Base-by-base conservation (phyloP, 2,329 filamentous ascomycete genomes). In the Neopestalotiopsis clavispora region DNA sequence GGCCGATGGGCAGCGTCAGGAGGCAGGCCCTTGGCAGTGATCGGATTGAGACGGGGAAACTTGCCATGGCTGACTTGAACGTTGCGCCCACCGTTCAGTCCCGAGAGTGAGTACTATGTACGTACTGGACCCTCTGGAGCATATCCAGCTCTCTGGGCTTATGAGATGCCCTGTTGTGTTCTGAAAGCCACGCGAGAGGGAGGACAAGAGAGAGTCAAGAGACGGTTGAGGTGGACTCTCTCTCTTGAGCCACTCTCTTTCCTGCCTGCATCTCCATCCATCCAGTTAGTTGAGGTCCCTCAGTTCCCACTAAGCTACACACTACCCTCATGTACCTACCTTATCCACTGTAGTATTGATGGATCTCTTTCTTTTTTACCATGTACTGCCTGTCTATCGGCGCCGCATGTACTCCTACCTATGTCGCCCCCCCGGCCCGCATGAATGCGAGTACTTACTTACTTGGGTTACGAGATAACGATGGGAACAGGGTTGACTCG, bases 401-500 rank as follows among this genome's bases (percentile, higher is more conserved):
- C 45, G 45, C 45, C 45, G 45, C 45, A 52, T 52, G 45, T 52
- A 52, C 45, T 52, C 42, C 23, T 59, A 23, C n/a, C 57, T 12
- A 28, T n/a, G 17, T 30, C 14, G 23, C 30, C 57, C 23, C 57
- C 30, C 45, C 45, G 45, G 45, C 45, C 45, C 45, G 45, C 45
- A 52, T 52, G 45, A n/a, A 52, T 52, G 45, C 45, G 45, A 52
- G 45, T 52, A 52, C 45, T 52, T 52, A 52, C 45, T 52, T 52
- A 52, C 63, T 56, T 45, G 42, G 42, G 52, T 45, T 66, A 49
- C 61, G 57, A 67, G 65, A 67, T 67, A 67, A 67, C 14, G 45
- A 52, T 20, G 65, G 52, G 38, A 56, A 59, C 65, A 67, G 65
- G 65, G 65, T 67, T 67, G 56, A 67, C 65, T 67, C 65, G 65